Conservation (phyloP, 768 basidiomycete genomes). For the Vararia minispora region DNA sequence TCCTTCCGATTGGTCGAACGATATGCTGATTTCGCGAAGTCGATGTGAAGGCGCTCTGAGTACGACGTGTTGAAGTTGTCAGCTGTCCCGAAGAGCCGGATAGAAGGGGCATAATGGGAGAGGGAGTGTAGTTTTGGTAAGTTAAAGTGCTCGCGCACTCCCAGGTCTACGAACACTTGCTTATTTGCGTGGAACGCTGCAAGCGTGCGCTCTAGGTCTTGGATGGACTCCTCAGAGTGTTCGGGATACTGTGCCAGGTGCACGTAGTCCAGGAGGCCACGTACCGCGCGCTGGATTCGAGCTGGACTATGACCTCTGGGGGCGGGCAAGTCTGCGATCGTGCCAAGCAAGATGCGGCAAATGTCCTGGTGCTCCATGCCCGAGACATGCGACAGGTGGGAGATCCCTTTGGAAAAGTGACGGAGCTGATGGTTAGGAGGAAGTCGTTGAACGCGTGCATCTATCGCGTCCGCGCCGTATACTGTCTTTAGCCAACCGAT, state of each 20-base stretch:
- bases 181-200: slow-evolving; percentile 27
- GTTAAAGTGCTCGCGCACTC: slow-evolving; percentile 25
- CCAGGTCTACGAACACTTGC: slow-evolving; percentile 23
- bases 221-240: slow-evolving; percentile 22
- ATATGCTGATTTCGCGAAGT: slow-evolving; percentile 3
- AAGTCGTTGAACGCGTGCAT: slow-evolving; percentile 19
- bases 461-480: slow-evolving; percentile 21
- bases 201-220: slow-evolving; percentile 18
- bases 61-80: slow-evolving; percentile 14
- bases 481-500: not conserved
- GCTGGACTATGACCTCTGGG: slow-evolving; percentile 4
- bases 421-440: slow-evolving; percentile 23
- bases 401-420: slow-evolving; percentile 24
- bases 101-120: slow-evolving; percentile 23
- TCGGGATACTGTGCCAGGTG: slow-evolving; percentile 25
- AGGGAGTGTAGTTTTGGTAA: slow-evolving; percentile 32
- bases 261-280: slow-evolving; percentile 27
- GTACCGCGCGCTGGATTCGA: slow-evolving; percentile 18
- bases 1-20: slow-evolving; percentile 2
- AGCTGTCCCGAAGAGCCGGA: slow-evolving; percentile 23
- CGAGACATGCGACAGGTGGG: slow-evolving; percentile 13
- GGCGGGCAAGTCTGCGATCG: slow-evolving; percentile 18
- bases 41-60: slow-evolving; percentile 10
- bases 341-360: slow-evolving; percentile 20
- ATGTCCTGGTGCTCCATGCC: slow-evolving; percentile 10